These are phyloP conservation scores for Citrus hindsii DNA, from an alignment of 345 rosid species.

Conservation along the genomic window DNA sequence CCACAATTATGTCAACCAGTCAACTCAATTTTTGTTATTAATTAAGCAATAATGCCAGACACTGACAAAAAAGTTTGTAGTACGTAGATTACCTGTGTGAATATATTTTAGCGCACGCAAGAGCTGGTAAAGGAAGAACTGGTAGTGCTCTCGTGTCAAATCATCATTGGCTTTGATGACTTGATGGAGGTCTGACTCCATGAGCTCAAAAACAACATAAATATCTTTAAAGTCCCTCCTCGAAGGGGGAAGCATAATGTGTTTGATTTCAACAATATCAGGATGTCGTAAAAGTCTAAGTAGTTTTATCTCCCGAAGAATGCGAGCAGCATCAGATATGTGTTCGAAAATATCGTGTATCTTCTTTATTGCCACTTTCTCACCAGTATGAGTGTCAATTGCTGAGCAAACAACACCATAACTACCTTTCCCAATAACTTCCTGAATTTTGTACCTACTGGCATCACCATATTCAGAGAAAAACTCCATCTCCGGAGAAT, in stretches of 20 bases:
- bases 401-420: constrained; percentile 97
- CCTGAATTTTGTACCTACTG: constrained; percentile 76
- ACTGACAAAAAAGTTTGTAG: neutral
- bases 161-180: constrained; percentile 97
- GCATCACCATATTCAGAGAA: constrained; percentile 95
- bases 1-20: neutral
- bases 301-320: constrained; percentile 86
- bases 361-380: constrained; percentile 90
- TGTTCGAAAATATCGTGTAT: constrained; percentile 90
- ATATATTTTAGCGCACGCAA: constrained; percentile 92
- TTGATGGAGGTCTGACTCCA: constrained; percentile 97
- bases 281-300: constrained; percentile 86
- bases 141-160: constrained; percentile 90
- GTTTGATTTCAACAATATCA: constrained; percentile 91
- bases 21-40: neutral
- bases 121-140: constrained; percentile 89
- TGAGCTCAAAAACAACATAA: constrained; percentile 93
- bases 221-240: constrained; percentile 91
- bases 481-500: constrained; percentile 74
- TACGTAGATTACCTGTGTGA: constrained; percentile 63
- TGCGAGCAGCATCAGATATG: constrained; percentile 87
- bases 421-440: constrained; percentile 92
- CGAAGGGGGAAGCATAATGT: constrained; percentile 95
- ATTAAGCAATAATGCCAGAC: neutral
- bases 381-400: constrained; percentile 72